A percentile compares a stretch with the other conserved stretches of the same genome.
phyloP scores from a whole-genome alignment of 2,329 filamentous ascomycete species.

The Apiospora aurea region DNA sequence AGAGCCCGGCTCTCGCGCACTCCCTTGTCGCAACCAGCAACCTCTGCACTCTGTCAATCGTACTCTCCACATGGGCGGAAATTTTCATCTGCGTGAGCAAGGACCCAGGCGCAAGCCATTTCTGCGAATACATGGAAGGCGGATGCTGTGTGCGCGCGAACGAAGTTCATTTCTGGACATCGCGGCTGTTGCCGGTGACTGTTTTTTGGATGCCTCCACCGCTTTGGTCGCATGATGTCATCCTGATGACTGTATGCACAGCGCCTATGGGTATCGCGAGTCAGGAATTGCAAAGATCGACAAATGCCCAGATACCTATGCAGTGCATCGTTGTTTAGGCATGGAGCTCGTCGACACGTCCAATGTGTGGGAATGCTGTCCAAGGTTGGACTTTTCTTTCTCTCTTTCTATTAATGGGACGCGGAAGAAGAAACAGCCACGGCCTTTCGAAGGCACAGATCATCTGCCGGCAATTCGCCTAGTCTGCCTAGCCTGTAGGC shows the following conservation, averaged over 20 bases:
- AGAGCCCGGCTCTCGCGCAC: not conserved
- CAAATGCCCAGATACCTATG: conserved; percentile 15
- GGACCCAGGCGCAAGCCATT: not conserved
- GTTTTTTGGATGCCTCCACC: not conserved
- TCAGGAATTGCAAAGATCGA: conserved; percentile 19
- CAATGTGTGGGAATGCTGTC: not conserved
- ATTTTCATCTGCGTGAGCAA: not conserved
- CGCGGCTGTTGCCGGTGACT: not conserved
- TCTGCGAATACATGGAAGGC: not conserved
- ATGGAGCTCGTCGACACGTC: conserved; percentile 12
- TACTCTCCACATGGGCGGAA: conserved; percentile 4
- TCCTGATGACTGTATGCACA: not conserved
- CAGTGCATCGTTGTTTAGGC: conserved; percentile 6
- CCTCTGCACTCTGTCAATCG: not conserved
- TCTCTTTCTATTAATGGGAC: not conserved
- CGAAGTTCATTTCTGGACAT: conserved; percentile 1
- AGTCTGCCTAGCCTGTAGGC: not conserved
- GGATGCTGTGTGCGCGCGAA: not conserved
- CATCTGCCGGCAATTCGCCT: not conserved
- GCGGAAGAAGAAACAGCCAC: not conserved
- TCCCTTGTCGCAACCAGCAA: not conserved
- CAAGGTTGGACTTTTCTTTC: not conserved
- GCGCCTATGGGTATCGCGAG: conserved; percentile 7
- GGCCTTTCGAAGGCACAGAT: not conserved
- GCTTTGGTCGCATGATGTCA: conserved; percentile 6